Evolutionary conservation across 306 rosid species (phyloP).

Genomic region (Neltuma alba): DNA sequence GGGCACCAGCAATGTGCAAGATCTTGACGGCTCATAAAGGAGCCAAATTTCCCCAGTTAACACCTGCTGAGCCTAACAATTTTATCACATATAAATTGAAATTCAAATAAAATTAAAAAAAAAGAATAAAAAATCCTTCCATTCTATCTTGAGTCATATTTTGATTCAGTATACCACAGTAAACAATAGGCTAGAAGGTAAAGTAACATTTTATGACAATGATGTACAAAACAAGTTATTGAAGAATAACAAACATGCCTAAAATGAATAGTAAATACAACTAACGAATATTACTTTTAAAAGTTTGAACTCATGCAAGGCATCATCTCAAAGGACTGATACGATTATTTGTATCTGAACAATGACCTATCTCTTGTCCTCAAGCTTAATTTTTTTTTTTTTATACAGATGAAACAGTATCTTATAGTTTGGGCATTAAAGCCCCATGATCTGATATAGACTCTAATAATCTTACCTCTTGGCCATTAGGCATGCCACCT

Average conservation of each 20-base stretch:
- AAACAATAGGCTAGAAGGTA: slow-evolving; percentile 12
- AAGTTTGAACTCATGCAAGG: neutral
- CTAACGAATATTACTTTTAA: neutral
- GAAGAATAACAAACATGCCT: neutral
- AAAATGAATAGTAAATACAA: neutral
- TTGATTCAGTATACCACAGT: neutral
- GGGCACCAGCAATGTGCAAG: neutral
- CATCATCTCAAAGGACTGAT: slow-evolving; percentile 19
- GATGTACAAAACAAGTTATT: slow-evolving; percentile 1
- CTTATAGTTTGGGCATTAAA: slow-evolving; percentile 11
- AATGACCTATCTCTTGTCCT: neutral
- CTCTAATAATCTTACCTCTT: slow-evolving; percentile 22
- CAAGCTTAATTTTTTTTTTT: slow-evolving; percentile 24
- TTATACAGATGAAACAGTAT: slow-evolving; percentile 17
- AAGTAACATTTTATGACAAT: slow-evolving; percentile 15
- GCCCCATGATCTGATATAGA: slow-evolving; percentile 10
- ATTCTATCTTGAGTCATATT: slow-evolving; percentile 1
- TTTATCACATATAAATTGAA: slow-evolving; percentile 1
- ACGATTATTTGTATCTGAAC: neutral
- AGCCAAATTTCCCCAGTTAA: slow-evolving; percentile 9
- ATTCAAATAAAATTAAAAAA: slow-evolving; percentile 9
- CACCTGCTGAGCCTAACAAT: neutral
- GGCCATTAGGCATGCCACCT: slow-evolving; percentile 11
- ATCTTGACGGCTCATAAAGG: slow-evolving; percentile 2
- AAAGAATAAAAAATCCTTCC: slow-evolving; percentile 7